Conservation (phyloP, 495 filamentous ascomycete genomes). For the Penicillium lividum region DNA sequence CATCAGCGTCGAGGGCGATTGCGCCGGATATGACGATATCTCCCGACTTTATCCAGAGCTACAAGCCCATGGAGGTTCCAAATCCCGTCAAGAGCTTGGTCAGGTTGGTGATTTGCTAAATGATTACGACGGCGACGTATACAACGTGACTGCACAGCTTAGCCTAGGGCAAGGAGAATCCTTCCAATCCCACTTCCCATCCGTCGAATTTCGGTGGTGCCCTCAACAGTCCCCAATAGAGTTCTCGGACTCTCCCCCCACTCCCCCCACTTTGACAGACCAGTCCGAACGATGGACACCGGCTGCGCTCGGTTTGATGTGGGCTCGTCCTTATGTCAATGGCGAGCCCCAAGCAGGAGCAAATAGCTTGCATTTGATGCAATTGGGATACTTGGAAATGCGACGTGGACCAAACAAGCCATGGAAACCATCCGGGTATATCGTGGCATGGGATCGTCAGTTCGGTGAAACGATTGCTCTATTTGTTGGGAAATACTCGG, state of each 20-base stretch:
- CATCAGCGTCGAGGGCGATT: conserved; percentile 31
- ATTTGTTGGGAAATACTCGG: conserved; percentile 26
- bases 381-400: conserved; percentile 37
- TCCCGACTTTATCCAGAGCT: conserved; percentile 34
- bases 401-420: conserved; percentile 12
- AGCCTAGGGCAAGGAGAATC: conserved; percentile 2
- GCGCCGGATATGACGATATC: conserved; percentile 27
- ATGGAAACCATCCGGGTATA: conserved; percentile 38
- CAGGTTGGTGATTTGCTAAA: conserved; percentile 33
- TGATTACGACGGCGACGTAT: conserved; percentile 31
- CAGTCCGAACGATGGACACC: conserved; percentile 16
- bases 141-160: neutral
- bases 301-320: conserved; percentile 34
- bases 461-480: conserved; percentile 31
- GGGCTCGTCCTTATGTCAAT: conserved; percentile 22
- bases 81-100: conserved; percentile 27
- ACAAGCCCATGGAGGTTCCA: conserved; percentile 33
- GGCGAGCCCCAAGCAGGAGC: conserved; percentile 17
- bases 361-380: conserved; percentile 34
- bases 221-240: conserved; percentile 35
- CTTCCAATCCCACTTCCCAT: neutral
- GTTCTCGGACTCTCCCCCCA: conserved; percentile 19
- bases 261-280: conserved; percentile 14
- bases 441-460: conserved; percentile 42
- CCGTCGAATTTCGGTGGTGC: conserved; percentile 31